Percentiles rank a stretch among this genome's conserved stretches.
These are phyloP conservation scores for Suillus cothurnatus DNA, from an alignment of 768 basidiomycete genomes.

Conservation along the genomic window DNA sequence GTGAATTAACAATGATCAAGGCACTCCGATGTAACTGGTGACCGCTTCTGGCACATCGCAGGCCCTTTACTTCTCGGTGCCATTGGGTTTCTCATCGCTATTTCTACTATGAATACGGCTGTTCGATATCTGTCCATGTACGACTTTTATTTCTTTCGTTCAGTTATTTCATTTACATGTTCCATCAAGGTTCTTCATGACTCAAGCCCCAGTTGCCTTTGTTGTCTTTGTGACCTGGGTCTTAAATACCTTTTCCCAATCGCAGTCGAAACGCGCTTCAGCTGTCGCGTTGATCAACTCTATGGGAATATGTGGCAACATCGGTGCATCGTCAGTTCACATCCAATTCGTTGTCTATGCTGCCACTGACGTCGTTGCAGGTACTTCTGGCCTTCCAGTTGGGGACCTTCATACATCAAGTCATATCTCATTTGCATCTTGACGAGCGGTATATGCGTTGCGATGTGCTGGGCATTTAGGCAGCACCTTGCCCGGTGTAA, in stretches of 20 bases:
- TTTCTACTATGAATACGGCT: constrained; percentile 61
- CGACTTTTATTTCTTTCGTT: constrained; percentile 19
- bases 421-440: constrained; percentile 76
- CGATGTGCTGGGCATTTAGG: constrained; percentile 51
- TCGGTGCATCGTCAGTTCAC: constrained; percentile 69
- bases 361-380: constrained; percentile 27
- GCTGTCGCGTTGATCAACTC: constrained; percentile 79
- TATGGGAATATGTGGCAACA: constrained; percentile 77
- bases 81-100: constrained; percentile 66
- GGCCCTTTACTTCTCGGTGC: constrained; percentile 56
- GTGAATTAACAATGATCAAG: constrained; percentile 34
- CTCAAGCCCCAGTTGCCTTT: constrained; percentile 68
- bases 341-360: constrained; percentile 2
- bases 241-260: constrained; percentile 62
- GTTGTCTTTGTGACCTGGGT: constrained; percentile 61
- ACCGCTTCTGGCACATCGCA: constrained; percentile 73
- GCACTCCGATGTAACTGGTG: constrained; percentile 69
- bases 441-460: constrained; percentile 49
- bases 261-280: constrained; percentile 84
- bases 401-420: constrained; percentile 68
- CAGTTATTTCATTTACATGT: neutral
- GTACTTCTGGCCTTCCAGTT: constrained; percentile 64
- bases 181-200: constrained; percentile 65
- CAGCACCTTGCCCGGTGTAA: constrained; percentile 44
- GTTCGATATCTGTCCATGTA: constrained; percentile 68